These are phyloP conservation scores for Oehlia diaphana DNA, from an alignment of 192 early-diverging fungal genomes.

Conservation along the genomic window DNA sequence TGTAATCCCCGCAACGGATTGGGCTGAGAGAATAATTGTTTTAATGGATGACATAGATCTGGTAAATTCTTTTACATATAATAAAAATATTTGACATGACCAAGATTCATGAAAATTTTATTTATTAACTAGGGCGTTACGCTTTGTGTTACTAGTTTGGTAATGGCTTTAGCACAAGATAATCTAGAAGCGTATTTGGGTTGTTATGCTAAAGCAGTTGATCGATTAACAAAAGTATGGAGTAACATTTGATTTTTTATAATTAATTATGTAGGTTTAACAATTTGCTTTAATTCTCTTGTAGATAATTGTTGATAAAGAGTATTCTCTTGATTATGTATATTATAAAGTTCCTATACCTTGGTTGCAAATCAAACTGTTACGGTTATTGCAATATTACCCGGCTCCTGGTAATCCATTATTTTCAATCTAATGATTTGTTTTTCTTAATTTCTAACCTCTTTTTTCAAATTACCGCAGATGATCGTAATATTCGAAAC, in stretches of 20 bases:
- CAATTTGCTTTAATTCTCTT: background rate
- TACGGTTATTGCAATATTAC: slow-evolving; percentile 94
- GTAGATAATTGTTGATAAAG: slow-evolving; percentile 83
- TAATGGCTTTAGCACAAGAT: slow-evolving; percentile 89
- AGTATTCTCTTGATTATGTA: slow-evolving; percentile 81
- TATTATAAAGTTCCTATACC: slow-evolving; percentile 99
- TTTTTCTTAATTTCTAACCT: background rate
- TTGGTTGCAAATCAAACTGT: slow-evolving; percentile 96
- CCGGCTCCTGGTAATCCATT: slow-evolving; percentile 70
- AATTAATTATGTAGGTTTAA: slow-evolving; percentile 3
- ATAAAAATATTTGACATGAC: background rate
- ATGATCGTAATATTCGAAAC: slow-evolving; percentile 55
- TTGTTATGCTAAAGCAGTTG: slow-evolving; percentile 76
- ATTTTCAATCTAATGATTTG: background rate
- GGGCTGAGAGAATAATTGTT: slow-evolving; percentile 79
- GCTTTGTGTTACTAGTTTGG: slow-evolving; percentile 78
- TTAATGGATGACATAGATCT: slow-evolving; percentile 90
- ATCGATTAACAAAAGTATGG: slow-evolving; percentile 72
- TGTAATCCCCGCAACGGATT: slow-evolving; percentile 80
- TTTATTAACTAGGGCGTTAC: slow-evolving; percentile 69
- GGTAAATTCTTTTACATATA: slow-evolving; percentile 34
- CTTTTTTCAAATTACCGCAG: slow-evolving; percentile 32
- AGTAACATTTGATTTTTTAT: background rate
- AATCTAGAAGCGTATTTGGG: slow-evolving; percentile 80
- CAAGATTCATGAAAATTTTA: background rate